Base-by-base conservation (phyloP, 345 rosid genomes). In the Crucihimalaya himalaica region DNA sequence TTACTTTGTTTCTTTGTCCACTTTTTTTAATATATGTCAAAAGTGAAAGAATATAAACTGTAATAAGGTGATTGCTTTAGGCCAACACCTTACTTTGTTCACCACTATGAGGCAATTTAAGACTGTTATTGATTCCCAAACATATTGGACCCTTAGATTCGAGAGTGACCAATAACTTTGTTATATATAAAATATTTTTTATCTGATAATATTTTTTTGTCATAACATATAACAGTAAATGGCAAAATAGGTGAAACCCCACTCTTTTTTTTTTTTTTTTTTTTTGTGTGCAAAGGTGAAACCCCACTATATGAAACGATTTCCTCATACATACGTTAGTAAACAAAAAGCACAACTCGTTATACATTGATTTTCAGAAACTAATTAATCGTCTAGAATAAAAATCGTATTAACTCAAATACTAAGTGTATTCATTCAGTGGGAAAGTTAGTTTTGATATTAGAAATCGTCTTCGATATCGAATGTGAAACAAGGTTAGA, bases 101-200 rank as follows among this genome's bases (percentile, higher is more conserved):
- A 77, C 73, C 77, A 77, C 75, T 77, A 66, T 18, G 68, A 51
- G 57, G 81, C 63, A 71, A 71, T 20, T 40, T 43, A 71, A 51
- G 68, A 71, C 81, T 77, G 73, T 71, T 66, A 64, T 77, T 65
- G 81, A 77, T 77, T 77, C 81, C 77, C 73, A 77, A 59, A 77
- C 80, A 71, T 65, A 71, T 56, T 51, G 73, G 77, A 77, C 81
- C 77, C 77, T 62, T 55, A 39, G 37, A 61, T 75, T 25, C 60
- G 68, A 71, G 35, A 57, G 72, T 66, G 73, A 71, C 73, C 21
- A 56, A 39, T 39, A 39, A 27, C 31, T 37, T 77, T 71, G 8
- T 58, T 31, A 63, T 57, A 29, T 12, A 56, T 37, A 47, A 14
- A 6, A 32, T 32, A 6, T 5, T 4, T 21, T 37, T 45, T 56